Percentiles rank a stretch among this genome's conserved stretches.
These are phyloP conservation scores for Neurospora tetrasperma DNA, from an alignment of 495 filamentous ascomycete species.

Conservation along the genomic window DNA sequence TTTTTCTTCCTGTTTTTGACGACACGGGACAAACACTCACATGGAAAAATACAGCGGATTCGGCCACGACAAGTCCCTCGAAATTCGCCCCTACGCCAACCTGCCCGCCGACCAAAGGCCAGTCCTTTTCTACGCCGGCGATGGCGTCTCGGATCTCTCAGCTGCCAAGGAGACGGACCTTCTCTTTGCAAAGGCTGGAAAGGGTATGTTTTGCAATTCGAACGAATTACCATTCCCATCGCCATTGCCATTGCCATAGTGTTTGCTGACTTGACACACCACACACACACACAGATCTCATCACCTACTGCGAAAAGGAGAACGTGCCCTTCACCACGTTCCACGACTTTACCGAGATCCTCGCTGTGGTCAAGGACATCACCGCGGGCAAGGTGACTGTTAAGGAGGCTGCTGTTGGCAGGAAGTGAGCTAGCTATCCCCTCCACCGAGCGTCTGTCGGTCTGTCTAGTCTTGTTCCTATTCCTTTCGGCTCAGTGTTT, in stretches of 20 bases:
- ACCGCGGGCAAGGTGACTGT: slow-evolving; percentile 45
- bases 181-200: slow-evolving; percentile 81
- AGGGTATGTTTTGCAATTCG: slow-evolving; percentile 45
- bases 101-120: slow-evolving; percentile 58
- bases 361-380: slow-evolving; percentile 64
- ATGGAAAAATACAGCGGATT: slow-evolving; percentile 42
- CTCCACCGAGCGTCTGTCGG: not conserved
- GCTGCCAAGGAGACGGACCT: slow-evolving; percentile 83
- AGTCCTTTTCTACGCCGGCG: slow-evolving; percentile 77
- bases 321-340: slow-evolving; percentile 75
- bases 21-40: not conserved
- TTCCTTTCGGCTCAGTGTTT: not conserved
- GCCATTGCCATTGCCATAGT: not conserved
- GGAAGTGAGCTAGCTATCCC: slow-evolving; percentile 6
- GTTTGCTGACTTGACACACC: slow-evolving; percentile 4
- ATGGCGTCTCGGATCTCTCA: slow-evolving; percentile 81
- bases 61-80: slow-evolving; percentile 87
- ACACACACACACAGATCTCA: slow-evolving; percentile 48
- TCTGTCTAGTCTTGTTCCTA: not conserved
- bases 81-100: slow-evolving; percentile 72
- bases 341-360: slow-evolving; percentile 65
- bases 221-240: not conserved
- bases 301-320: slow-evolving; percentile 69
- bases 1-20: too few species aligned
- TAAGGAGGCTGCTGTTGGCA: slow-evolving; percentile 32